Base-by-base conservation (phyloP, 768 basidiomycete species). In the Saitozyma sp. region DNA sequence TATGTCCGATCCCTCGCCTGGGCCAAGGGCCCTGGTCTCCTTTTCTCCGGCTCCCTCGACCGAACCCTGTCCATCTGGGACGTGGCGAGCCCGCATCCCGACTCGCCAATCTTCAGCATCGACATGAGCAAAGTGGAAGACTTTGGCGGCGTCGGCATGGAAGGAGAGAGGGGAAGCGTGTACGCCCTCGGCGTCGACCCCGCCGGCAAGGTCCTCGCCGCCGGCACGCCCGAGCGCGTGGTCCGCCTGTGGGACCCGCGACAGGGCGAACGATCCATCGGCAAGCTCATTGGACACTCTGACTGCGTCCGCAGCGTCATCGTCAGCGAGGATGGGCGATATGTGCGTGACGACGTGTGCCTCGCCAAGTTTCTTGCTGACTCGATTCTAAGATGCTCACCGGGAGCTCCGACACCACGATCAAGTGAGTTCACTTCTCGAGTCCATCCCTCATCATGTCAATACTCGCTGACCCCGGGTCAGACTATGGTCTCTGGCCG, bases 51-150 rank as follows among this genome's bases (percentile, higher is more conserved):
- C 7, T 95, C 93, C 0, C 92, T 98, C 69, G 96, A 99, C 81
- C 84, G 91, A 8, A 90, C 89, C 0, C 88, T 99, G 78, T 93
- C 92, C 74, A 83, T 97, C 2, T 99, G 96, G 95, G 95, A 98
- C 73, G 83, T 94, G 17, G 82, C 67, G 38, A 51, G 56, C 38
- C 65, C 68, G 29, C 65, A 68, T 16, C 71, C 71, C 20, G 72
- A 76, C 45, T 42, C 62, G 6, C 79, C 79, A 1, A 50, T 80
- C 19, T 52, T 74, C 54, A 77, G 62, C 38, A 73, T 80, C 53
- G 67, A 73, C 29, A 65, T 73, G 40, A 72, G 62, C 42, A 71
- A 67, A 57, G 57, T 66, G 8, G 78, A 73, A 16, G 68, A 66
- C 16, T 70, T 59, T 17, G 69, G 65, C 9, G 74, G 66, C 13